Evolutionary conservation across 148 eudicot species (phyloP), one percentile per base, ranked within the genome.

Genomic region (Camellia lanceoleosa): DNA sequence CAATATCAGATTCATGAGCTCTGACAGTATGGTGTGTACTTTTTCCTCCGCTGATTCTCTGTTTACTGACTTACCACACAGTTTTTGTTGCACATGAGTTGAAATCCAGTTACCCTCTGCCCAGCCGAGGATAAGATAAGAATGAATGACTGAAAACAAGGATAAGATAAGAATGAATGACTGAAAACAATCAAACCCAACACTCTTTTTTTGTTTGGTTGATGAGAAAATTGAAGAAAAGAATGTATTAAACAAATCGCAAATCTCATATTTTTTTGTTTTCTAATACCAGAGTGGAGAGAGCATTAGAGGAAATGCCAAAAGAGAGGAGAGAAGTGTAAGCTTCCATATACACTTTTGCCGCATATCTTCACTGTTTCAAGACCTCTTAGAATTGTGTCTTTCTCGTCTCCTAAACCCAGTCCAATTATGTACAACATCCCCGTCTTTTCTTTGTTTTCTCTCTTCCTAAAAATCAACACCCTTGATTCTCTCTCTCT

Each of bases 21-120:
- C 92, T 3, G 84, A 84, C 64, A 96, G 78, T 78, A 96, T 89
- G 62, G 74, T 84, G 77, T 92, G 95, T 0, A 88, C 90, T 79
- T 90, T 93, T 74, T 96, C 99, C 90, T 96, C 95, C 68, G 93
- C 98, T 89, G 91, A 90, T 80, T 95, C 98, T 87, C 98, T 85
- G 71, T 95, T 97, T 3, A 97, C 93, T 78, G 92, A 41, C 66
- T 92, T 96, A 63, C 95, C 99, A 87, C 91, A 96, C 18, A 96
- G 52, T 71, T 86, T 81, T 85, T 93, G 98, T 97, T 95, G 79
- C 71, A 68, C 68, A 42, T 67, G 30, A 47, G 73, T 41, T 23
- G 30, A 70, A 68, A 14, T 38, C n/a, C 10, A 79, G 3, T 70
- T 67, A 58, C 71, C 67, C 38, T 2, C 8, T 63, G 46, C 30